These are phyloP conservation scores for Colletotrichum navitas DNA, from an alignment of 2,329 filamentous ascomycete species.

Conservation along the genomic window DNA sequence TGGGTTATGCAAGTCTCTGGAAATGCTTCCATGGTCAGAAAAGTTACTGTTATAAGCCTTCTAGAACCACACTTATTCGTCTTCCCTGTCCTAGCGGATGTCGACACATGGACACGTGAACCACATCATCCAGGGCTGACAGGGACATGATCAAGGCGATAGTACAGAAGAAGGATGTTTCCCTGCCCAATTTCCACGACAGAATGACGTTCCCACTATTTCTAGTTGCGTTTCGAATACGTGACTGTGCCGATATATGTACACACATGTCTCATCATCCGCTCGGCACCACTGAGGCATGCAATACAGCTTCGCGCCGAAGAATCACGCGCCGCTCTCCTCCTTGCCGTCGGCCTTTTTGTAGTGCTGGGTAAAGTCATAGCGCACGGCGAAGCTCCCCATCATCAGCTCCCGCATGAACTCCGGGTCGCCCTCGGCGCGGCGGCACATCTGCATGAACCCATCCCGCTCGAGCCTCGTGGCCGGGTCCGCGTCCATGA, in stretches of 20 bases:
- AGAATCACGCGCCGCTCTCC: background rate
- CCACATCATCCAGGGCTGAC: background rate
- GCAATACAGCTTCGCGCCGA: background rate
- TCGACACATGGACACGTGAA: background rate
- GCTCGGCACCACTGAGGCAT: background rate
- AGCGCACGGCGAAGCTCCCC: slow-evolving; percentile 53
- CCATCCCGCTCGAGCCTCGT: slow-evolving; percentile 48
- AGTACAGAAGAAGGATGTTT: background rate
- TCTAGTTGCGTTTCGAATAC: background rate
- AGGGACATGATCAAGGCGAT: background rate
- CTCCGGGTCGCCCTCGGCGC: slow-evolving; percentile 51
- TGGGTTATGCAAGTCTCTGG: background rate
- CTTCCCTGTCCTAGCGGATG: background rate
- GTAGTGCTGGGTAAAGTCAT: slow-evolving; percentile 61
- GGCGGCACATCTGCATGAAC: slow-evolving; percentile 55
- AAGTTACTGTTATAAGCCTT: background rate
- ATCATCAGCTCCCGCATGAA: slow-evolving; percentile 53
- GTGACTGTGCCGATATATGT: background rate
- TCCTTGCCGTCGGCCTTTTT: slow-evolving; percentile 38
- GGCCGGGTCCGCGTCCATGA: slow-evolving; percentile 56
- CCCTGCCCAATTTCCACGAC: background rate
- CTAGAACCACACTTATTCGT: background rate
- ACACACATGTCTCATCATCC: background rate
- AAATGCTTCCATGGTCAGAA: background rate
- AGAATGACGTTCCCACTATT: background rate